phyloP scores from a whole-genome alignment of 2,329 filamentous ascomycete species.

The Capronia americana region DNA sequence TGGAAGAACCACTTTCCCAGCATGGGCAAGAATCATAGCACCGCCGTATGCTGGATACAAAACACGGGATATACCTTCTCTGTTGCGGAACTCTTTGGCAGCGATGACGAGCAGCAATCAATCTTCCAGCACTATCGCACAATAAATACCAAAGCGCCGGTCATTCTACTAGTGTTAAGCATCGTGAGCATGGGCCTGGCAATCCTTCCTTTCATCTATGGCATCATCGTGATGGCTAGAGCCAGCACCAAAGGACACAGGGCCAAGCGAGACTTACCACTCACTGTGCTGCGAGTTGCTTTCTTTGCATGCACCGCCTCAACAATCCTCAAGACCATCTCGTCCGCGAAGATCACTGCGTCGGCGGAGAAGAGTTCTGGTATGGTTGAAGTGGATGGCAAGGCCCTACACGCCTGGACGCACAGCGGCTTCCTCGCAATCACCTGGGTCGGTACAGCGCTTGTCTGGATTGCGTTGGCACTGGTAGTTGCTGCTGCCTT shows the following conservation, averaged over 20 bases:
- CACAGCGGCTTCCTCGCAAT: slow-evolving; percentile 5
- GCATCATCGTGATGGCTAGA: neutral
- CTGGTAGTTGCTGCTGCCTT: slow-evolving; percentile 13
- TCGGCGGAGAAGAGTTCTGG: slow-evolving; percentile 3
- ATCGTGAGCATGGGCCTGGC: slow-evolving; percentile 12
- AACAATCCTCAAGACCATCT: slow-evolving; percentile 11
- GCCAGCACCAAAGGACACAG: neutral
- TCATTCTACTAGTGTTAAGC: slow-evolving; percentile 11
- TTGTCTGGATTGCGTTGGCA: slow-evolving; percentile 13
- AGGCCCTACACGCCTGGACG: slow-evolving; percentile 6
- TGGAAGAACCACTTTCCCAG: slow-evolving; percentile 13
- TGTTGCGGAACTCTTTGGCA: neutral
- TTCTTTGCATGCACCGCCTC: slow-evolving; percentile 15
- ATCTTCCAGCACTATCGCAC: neutral
- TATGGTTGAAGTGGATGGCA: neutral
- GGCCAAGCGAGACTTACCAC: neutral
- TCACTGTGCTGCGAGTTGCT: slow-evolving; percentile 9
- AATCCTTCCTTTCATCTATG: slow-evolving; percentile 3
- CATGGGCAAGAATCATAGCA: slow-evolving; percentile 16
- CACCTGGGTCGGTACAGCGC: slow-evolving; percentile 12
- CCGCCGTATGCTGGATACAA: slow-evolving; percentile 7
- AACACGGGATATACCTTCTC: slow-evolving; percentile 24
- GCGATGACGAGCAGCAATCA: slow-evolving; percentile 1
- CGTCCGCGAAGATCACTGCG: slow-evolving; percentile 19
- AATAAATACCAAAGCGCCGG: slow-evolving; percentile 8